phyloP scores from a whole-genome alignment of 2,329 filamentous ascomycete species.

The Phaeosphaeriaceae sp. region DNA sequence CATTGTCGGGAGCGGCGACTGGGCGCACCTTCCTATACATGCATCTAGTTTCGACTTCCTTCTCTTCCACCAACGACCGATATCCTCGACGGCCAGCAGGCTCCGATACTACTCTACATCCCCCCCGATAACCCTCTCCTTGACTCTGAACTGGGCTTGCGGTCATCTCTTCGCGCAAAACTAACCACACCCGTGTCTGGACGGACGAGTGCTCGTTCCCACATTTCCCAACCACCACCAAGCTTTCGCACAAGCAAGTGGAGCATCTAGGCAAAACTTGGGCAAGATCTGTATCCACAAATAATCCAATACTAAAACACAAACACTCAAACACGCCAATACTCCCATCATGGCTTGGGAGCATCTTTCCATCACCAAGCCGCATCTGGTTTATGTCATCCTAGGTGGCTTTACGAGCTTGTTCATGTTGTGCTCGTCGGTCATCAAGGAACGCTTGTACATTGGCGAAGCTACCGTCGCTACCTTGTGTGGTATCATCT shows the following conservation, averaged over 20 bases:
- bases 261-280: slow-evolving; percentile 12
- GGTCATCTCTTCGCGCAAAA: too few relatives aligned
- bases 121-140: slow-evolving; percentile 29
- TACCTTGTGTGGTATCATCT: slow-evolving; percentile 85
- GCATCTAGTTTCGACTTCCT: slow-evolving; percentile 41
- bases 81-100: slow-evolving; percentile 25
- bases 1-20: slow-evolving; percentile 54
- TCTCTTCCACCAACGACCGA: slow-evolving; percentile 24
- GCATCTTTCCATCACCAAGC: slow-evolving; percentile 84
- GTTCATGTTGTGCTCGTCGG: slow-evolving; percentile 97
- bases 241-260: slow-evolving; percentile 20
- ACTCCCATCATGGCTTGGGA: slow-evolving; percentile 71
- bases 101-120: slow-evolving; percentile 26
- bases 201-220: background rate
- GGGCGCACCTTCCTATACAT: slow-evolving; percentile 57
- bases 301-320: too few relatives aligned
- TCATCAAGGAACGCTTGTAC: slow-evolving; percentile 98
- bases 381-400: slow-evolving; percentile 98
- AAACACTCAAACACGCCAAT: slow-evolving; percentile 7
- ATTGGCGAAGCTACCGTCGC: slow-evolving; percentile 98
- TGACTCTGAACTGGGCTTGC: background rate
- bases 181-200: too few relatives aligned
- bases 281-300: slow-evolving; percentile 6
- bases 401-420: slow-evolving; percentile 95
- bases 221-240: background rate